These are phyloP conservation scores for Venturia carpophila DNA, from an alignment of 2,329 filamentous ascomycete species.

Conservation along the genomic window DNA sequence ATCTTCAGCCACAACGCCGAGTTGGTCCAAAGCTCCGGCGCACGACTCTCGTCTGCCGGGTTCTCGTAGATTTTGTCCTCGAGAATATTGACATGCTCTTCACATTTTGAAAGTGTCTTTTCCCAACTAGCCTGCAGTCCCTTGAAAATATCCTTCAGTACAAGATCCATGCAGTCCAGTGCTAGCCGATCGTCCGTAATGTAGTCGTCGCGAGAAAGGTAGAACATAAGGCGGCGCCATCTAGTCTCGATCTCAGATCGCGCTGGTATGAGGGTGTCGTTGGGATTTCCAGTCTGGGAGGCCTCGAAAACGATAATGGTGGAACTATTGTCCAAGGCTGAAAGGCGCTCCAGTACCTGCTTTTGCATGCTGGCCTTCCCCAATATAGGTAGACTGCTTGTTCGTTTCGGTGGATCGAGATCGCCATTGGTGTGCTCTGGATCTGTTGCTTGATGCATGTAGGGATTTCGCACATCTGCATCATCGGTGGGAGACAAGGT, in stretches of 20 bases:
- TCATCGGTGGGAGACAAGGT: slow-evolving; percentile 22
- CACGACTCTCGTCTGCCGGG: slow-evolving; percentile 45
- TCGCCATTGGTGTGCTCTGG: not conserved
- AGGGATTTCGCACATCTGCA: slow-evolving; percentile 41
- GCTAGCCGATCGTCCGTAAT: slow-evolving; percentile 38
- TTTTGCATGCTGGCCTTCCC: slow-evolving; percentile 23
- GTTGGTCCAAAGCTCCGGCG: slow-evolving; percentile 46
- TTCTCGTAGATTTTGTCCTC: slow-evolving; percentile 47
- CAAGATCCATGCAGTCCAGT: slow-evolving; percentile 43
- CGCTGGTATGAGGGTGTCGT: slow-evolving; percentile 44
- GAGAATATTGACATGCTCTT: slow-evolving; percentile 44
- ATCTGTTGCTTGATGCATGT: slow-evolving; percentile 24
- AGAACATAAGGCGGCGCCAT: slow-evolving; percentile 47
- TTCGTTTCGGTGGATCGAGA: not conserved
- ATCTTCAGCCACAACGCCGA: slow-evolving; percentile 45
- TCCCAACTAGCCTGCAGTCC: slow-evolving; percentile 40
- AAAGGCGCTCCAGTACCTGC: not conserved
- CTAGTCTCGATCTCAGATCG: slow-evolving; percentile 44
- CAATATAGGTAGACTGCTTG: not conserved
- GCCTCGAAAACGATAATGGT: slow-evolving; percentile 49
- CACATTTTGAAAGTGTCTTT: slow-evolving; percentile 37
- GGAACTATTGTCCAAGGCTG: slow-evolving; percentile 41
- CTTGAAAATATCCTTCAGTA: slow-evolving; percentile 44
- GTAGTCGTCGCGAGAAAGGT: slow-evolving; percentile 38
- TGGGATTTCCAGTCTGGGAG: slow-evolving; percentile 39